phyloP scores from a whole-genome alignment of 257 asterid species.

The Parsonsia alboflavescens region DNA sequence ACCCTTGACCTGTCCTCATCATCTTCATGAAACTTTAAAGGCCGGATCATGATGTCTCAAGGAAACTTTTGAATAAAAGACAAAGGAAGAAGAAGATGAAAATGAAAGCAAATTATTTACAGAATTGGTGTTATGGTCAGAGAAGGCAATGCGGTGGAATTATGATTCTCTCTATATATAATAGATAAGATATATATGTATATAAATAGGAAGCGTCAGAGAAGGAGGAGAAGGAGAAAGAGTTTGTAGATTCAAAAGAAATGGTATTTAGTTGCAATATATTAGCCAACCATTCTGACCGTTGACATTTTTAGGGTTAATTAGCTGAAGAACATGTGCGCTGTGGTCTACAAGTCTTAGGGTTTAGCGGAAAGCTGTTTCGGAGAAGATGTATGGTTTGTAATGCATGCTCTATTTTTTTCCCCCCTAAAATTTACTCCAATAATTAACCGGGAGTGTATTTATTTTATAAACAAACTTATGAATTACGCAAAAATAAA shows the following conservation, averaged over 20 bases:
- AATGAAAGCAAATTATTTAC: neutral
- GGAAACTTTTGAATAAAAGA: neutral
- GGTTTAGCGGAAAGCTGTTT: slow-evolving; percentile 13
- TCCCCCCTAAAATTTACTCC: no score
- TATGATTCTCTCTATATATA: neutral
- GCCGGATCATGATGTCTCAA: slow-evolving; percentile 14
- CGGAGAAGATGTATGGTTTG: no score
- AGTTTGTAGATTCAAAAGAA: neutral
- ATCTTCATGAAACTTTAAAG: slow-evolving; percentile 4
- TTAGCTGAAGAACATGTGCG: neutral
- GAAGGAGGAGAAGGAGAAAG: neutral
- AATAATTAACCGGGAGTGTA: no score
- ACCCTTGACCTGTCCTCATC: slow-evolving; percentile 6
- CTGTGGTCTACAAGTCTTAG: slow-evolving; percentile 8
- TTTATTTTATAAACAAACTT: no score
- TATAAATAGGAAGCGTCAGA: neutral
- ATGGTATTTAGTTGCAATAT: neutral
- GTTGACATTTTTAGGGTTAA: slow-evolving; percentile 20
- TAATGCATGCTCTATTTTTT: no score
- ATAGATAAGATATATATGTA: neutral
- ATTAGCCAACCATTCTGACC: slow-evolving; percentile 22
- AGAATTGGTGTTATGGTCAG: neutral
- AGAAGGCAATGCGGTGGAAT: neutral
- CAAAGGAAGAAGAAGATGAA: neutral
- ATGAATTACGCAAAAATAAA: no score